Evolutionary conservation across 108 stramenopile genomes (phyloP).

Genomic region (Stephanodiscus minutulus): DNA sequence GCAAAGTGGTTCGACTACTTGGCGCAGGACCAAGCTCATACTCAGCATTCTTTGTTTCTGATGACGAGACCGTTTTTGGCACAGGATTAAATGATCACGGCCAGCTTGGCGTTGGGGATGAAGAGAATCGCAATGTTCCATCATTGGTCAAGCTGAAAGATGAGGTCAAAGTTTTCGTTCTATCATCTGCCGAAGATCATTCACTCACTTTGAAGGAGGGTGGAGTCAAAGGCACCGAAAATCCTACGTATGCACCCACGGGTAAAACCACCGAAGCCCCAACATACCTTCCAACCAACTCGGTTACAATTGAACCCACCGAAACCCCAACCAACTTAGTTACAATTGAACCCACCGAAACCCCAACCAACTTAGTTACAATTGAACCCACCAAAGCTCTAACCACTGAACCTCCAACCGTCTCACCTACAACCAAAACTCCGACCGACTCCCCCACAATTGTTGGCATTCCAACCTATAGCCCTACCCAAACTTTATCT

Average conservation of each 20-base stretch:
- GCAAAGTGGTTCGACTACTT: constrained; percentile 1
- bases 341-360: no score
- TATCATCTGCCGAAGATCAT: constrained; percentile 39
- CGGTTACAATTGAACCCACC: no score
- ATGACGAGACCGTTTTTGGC: constrained; percentile 16
- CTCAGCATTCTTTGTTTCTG: constrained; percentile 37
- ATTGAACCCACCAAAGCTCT: background rate
- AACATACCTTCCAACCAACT: background rate
- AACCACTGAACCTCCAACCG: background rate
- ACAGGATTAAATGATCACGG: constrained; percentile 37
- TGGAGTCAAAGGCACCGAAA: constrained; percentile 14
- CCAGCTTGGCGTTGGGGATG: constrained; percentile 47
- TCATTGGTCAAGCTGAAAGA: constrained; percentile 25
- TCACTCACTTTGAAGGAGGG: constrained; percentile 24
- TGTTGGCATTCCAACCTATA: background rate
- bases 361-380: background rate
- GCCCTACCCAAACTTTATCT: background rate
- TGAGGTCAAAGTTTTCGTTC: constrained; percentile 10
- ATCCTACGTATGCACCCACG: constrained; percentile 7
- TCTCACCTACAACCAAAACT: background rate
- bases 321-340: background rate
- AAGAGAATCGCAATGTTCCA: constrained; percentile 27
- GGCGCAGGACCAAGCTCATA: constrained; percentile 43
- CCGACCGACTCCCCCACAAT: background rate
- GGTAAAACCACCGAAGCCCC: background rate